A percentile compares a stretch with the other conserved stretches of the same genome.
Conservation (phyloP, 78 protist species). For the Chrysochromulina parva region DNA sequence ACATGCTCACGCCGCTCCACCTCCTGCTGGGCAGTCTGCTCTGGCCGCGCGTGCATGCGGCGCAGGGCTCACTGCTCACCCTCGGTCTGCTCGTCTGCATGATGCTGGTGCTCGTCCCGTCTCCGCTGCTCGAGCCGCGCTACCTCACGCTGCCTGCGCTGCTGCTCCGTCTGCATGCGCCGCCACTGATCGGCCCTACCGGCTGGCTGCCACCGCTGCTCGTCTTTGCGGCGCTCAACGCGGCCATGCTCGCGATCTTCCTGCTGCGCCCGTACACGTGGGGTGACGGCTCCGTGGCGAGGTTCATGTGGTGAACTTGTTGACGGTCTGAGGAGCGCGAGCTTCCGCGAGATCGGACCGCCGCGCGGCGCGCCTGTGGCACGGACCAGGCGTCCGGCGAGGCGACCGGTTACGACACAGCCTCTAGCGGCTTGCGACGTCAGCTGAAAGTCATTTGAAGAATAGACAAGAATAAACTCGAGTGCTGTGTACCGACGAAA, state of each 20-base stretch:
- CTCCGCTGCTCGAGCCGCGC: constrained; percentile 16
- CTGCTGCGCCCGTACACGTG: constrained; percentile 1
- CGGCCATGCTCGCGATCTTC: not conserved
- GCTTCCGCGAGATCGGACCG: too few relatives aligned
- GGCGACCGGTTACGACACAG: too few relatives aligned
- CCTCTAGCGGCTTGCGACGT: too few relatives aligned
- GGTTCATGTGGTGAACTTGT: constrained; percentile 37
- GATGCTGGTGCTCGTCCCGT: constrained; percentile 37
- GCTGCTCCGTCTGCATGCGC: constrained; percentile 16
- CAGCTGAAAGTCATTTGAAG: too few relatives aligned
- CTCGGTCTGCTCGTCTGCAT: not conserved
- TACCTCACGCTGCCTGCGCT: constrained; percentile 2
- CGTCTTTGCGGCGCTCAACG: not conserved
- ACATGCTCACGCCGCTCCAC: not conserved
- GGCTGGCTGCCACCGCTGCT: not conserved
- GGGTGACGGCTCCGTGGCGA: constrained; percentile 27
- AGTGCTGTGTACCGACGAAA: too few relatives aligned
- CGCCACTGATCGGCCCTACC: not conserved
- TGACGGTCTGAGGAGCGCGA: too few relatives aligned
- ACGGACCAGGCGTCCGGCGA: too few relatives aligned
- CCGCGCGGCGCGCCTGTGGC: too few relatives aligned
- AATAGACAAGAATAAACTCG: too few relatives aligned
- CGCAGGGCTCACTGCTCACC: not conserved
- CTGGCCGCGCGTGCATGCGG: not conserved
- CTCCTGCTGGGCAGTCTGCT: not conserved